These are phyloP conservation scores for Chlamydomonas reinhardtii DNA, from an alignment of 163 green algal genomes.

Conservation along the genomic window DNA sequence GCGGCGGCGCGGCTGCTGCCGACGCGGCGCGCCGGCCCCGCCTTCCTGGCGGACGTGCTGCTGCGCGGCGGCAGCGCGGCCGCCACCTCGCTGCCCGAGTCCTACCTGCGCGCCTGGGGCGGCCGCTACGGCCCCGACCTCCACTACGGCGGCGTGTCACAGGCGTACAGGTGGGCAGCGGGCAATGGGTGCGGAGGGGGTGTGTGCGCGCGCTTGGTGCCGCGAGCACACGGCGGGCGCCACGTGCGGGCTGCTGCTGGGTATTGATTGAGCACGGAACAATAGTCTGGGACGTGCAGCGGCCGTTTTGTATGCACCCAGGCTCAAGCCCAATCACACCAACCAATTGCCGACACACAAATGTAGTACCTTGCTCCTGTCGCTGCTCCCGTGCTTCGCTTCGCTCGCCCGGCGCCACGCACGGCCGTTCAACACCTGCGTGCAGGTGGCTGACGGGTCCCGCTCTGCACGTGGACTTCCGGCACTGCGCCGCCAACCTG, in stretches of 20 bases:
- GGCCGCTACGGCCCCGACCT: constrained; percentile 56
- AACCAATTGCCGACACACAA: too few species aligned
- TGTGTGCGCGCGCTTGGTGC: too few species aligned
- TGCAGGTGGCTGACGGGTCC: constrained; percentile 62
- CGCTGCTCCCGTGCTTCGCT: too few species aligned
- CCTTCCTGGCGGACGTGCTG: constrained; percentile 1
- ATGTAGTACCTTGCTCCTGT: too few species aligned
- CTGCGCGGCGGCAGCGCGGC: neutral
- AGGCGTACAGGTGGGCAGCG: constrained; percentile 27
- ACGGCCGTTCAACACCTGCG: neutral
- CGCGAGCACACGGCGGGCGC: too few species aligned
- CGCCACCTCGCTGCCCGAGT: constrained; percentile 29
- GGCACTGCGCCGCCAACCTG: constrained; percentile 81
- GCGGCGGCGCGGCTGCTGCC: neutral
- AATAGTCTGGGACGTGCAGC: too few species aligned
- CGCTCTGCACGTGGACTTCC: constrained; percentile 74
- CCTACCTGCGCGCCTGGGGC: constrained; percentile 58
- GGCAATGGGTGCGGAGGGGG: too few species aligned
- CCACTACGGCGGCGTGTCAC: neutral
- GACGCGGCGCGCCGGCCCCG: neutral
- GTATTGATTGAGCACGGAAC: too few species aligned
- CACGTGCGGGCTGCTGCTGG: too few species aligned
- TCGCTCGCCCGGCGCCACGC: too few species aligned
- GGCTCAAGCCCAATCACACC: too few species aligned
- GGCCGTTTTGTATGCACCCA: too few species aligned